These are phyloP conservation scores for Mortierella sp. DNA, from an alignment of 371 early-diverging fungal species.

Conservation along the genomic window DNA sequence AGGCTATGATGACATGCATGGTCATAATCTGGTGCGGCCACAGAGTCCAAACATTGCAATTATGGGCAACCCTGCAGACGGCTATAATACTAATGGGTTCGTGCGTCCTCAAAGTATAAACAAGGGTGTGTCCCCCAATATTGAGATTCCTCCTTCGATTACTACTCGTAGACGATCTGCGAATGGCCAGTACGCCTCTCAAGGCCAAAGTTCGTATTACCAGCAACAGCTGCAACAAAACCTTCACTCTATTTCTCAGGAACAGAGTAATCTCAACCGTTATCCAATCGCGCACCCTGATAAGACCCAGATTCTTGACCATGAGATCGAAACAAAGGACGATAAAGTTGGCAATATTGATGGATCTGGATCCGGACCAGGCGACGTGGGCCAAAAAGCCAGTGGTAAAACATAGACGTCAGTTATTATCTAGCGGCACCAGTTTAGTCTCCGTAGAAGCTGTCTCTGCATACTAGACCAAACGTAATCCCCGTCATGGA, in stretches of 20 bases:
- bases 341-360: not conserved
- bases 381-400: not conserved
- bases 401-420: not conserved
- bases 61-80: no score
- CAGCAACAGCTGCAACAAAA: not conserved
- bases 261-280: not conserved
- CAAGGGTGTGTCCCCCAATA: not conserved
- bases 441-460: no score
- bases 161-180: conserved; percentile 35
- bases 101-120: conserved; percentile 3
- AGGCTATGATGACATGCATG: not conserved
- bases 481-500: no score
- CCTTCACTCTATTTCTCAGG: not conserved
- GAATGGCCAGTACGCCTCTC: not conserved
- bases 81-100: no score
- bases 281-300: not conserved
- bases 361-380: not conserved
- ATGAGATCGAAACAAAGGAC: not conserved
- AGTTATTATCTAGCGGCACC: no score
- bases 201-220: not conserved
- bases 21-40: not conserved
- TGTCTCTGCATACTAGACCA: no score
- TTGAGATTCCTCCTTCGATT: conserved; percentile 49
- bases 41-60: not conserved
- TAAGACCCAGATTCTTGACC: not conserved